Base-by-base conservation (phyloP, 2,329 filamentous ascomycete genomes). In the Rhynchosporium agropyri region DNA sequence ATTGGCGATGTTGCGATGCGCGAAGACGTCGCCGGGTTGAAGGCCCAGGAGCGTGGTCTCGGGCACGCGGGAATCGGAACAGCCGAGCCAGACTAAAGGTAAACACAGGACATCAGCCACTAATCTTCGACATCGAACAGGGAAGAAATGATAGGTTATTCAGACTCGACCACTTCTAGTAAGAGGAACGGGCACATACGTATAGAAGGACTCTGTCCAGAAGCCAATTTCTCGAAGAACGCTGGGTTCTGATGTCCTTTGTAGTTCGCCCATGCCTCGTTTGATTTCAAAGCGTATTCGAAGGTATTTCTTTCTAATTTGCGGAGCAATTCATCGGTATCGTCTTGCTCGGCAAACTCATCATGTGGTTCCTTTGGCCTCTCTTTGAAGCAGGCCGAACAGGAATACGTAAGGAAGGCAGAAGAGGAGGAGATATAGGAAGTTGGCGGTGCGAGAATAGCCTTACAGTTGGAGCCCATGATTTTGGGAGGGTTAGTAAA, bases 1-100 rank as follows among this genome's bases (percentile, higher is more conserved):
- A 79, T 96, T 96, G 77, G 90, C 91, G 75, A 96, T 93, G 80
- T 96, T 96, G 74, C 92, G 89, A 80, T 96, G 91, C 58, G 92
- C 89, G 76, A 96, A 96, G 69, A 96, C 87, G 71, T 96, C 91
- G 63, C 92, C 91, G 3, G 91, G 90, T 72, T 91, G 83, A 63
- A 92, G 82, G 72, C 89, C 88, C 33, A 93, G 83, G 72, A 96
- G 83, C 55, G 88, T 92, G 4, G 90, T 94, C 77, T 95, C 92
- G 1, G 92, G 91, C 69, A 91, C 88, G 67, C 92, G 89, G 45
- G 88, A 91, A 79, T 96, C 92, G 71, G 90, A 90, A 79, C 92
- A 96, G 64, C 92, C 92, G 68, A 96, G 84, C 91, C 91, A 96
- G 63, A 96, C 82, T 84, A 62, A 38, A 13, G 42, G 42, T 20